Evolutionary conservation across 108 stramenopile genomes (phyloP), one percentile per base, ranked within the genome.

Genomic region (Hondaea fermentalgiana): DNA sequence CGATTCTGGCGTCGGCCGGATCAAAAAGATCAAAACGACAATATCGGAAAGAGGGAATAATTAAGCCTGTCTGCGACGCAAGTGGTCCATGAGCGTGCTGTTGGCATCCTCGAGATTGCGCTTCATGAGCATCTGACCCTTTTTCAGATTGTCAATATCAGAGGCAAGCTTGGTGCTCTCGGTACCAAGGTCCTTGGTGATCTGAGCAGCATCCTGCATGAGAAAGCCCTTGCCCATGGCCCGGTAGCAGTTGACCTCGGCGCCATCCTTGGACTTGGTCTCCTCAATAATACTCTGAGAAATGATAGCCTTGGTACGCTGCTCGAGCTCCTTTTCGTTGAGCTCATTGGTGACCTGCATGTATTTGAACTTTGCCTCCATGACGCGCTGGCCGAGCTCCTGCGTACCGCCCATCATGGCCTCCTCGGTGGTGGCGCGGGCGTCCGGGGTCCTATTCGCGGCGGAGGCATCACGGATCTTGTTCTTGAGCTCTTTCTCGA

Each of bases 61-160:
- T 57, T 69, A 69, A 17, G 64, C 10, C 64, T 69, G 64, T 12
- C 64, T 28, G 42, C 64, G 64, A 23, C 64, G 64, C 35, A 69
- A 23, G 17, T 69, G 64, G 21, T 69, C 64, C 64, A 69, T 69
- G 64, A 69, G 64, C 8, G 64, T 69, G 64, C 25, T 69, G 64
- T 69, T 69, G 35, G 76, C 76, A 17, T 83, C 76, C 17, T 83
- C 76, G 25, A 53, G n/a, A 12, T 83, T 83, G 45, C 76, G 76
- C 23, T 83, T 83, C 49, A 83, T n/a, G 51, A 83, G 49, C 76
- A 83, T 53, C 76, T 83, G 49, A 12, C 76, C 76, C 76, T 83
- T 83, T 23, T 47, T 53, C 19, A 83, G 76, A 28, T 83, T 83
- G 23, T 83, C 49, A 2, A 83, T 53, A 14, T 83, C 76, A 45